A percentile compares a stretch with the other conserved stretches of the same genome.
Evolutionary conservation across 192 early-diverging fungal species (phyloP).

Genomic region (Phycomyces nitens): DNA sequence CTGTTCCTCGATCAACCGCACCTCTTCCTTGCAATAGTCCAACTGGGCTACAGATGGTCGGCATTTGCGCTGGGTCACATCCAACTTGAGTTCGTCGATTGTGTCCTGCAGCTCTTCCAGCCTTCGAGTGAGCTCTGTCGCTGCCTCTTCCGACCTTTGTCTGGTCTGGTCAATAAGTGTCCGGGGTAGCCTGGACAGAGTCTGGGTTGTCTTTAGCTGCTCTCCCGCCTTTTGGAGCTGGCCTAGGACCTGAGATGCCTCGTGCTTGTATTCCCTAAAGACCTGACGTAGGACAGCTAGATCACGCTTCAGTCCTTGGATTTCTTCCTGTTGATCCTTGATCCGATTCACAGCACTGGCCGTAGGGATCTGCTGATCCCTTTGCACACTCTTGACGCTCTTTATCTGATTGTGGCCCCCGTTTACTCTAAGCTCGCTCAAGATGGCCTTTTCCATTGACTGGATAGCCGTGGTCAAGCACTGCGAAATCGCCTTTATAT

Average conservation of each 20-base stretch:
- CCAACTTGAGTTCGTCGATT: constrained; percentile 67
- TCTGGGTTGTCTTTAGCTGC: not conserved
- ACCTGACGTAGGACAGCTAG: constrained; percentile 41
- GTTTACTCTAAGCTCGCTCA: too few relatives aligned
- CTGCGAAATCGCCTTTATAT: too few relatives aligned
- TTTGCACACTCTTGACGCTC: too few relatives aligned
- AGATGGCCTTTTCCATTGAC: too few relatives aligned
- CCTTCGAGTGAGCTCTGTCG: constrained; percentile 10
- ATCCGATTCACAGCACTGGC: not conserved
- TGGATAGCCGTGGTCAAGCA: too few relatives aligned
- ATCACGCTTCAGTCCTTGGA: constrained; percentile 39
- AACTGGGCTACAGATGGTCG: constrained; percentile 52
- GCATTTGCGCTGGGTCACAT: constrained; percentile 63
- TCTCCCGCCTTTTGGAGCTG: not conserved
- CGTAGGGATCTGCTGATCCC: too few relatives aligned
- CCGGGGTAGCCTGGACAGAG: not conserved
- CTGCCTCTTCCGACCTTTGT: constrained; percentile 3
- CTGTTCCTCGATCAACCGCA: constrained; percentile 39
- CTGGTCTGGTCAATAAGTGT: constrained; percentile 1
- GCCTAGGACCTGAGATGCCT: constrained; percentile 8
- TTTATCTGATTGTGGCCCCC: too few relatives aligned
- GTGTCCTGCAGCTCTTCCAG: constrained; percentile 65
- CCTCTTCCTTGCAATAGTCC: constrained; percentile 46
- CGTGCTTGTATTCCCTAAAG: constrained; percentile 44
- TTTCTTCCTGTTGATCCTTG: constrained; percentile 38